Percentiles rank a stretch among this genome's conserved stretches.
These are phyloP conservation scores for Solanum acaule DNA, from an alignment of 257 asterid species.

Conservation along the genomic window DNA sequence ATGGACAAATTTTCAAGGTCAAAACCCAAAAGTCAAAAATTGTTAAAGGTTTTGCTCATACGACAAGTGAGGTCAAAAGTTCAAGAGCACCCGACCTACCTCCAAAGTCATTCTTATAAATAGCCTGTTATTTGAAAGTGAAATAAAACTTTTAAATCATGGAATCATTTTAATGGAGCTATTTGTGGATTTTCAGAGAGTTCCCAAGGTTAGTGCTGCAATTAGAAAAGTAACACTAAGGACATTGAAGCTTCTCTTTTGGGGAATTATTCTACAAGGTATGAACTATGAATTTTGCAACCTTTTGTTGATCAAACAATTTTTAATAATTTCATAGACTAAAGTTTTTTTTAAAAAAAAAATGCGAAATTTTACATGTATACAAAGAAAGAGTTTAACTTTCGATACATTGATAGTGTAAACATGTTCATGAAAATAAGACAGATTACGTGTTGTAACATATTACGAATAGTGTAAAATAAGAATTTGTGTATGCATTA, in stretches of 20 bases:
- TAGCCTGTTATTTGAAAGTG: not conserved
- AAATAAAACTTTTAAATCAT: not conserved
- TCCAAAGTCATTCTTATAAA: not conserved
- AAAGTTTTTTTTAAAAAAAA: too few relatives aligned
- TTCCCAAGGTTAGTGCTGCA: constrained; percentile 39
- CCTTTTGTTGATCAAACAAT: not conserved
- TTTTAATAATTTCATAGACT: not conserved
- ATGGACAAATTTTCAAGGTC: not conserved
- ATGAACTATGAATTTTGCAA: not conserved
- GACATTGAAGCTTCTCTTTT: constrained; percentile 74
- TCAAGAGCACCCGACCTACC: not conserved
- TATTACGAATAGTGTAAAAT: not conserved
- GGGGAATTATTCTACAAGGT: constrained; percentile 90
- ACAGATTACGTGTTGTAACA: not conserved
- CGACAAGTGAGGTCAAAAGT: not conserved
- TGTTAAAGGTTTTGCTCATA: not conserved
- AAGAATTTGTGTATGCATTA: not conserved
- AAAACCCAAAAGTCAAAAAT: not conserved
- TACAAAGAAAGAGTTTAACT: not conserved
- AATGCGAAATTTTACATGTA: not conserved
- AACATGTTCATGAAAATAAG: not conserved
- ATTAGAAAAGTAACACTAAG: constrained; percentile 48
- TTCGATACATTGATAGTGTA: not conserved
- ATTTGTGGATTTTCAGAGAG: constrained; percentile 22
- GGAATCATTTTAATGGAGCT: not conserved